phyloP scores from a whole-genome alignment of 805 yeast species.

The Trichomonascus vanleenenianus region DNA sequence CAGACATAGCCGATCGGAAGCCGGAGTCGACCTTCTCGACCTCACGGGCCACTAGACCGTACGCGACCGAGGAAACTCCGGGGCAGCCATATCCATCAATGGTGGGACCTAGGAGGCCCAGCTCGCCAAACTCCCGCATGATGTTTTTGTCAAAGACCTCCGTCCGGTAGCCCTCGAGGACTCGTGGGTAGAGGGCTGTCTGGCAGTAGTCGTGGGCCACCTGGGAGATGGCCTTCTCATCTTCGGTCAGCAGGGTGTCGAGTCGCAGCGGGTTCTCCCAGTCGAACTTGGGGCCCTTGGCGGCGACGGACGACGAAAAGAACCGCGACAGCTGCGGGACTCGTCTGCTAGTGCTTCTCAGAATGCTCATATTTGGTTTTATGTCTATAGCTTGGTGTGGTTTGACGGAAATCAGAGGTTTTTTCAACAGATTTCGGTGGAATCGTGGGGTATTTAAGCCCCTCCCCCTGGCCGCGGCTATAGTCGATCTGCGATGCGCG shows the following conservation, averaged over 20 bases:
- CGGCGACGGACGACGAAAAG: no score
- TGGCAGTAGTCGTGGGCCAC: slow-evolving; percentile 33
- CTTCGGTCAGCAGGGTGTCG: slow-evolving; percentile 31
- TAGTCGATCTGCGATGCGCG: no score
- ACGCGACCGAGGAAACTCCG: slow-evolving; percentile 36
- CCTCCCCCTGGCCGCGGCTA: no score
- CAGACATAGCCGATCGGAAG: slow-evolving; percentile 37
- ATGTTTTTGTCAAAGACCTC: slow-evolving; percentile 30
- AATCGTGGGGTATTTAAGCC: no score
- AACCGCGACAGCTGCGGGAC: no score
- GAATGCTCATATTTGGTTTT: no score
- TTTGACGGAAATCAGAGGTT: no score
- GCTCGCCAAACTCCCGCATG: slow-evolving; percentile 35
- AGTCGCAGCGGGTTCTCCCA: slow-evolving; percentile 34
- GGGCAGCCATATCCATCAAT: slow-evolving; percentile 37
- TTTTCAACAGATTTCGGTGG: no score
- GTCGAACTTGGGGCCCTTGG: slow-evolving; percentile 20
- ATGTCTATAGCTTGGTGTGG: no score
- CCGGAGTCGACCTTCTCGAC: slow-evolving; percentile 40
- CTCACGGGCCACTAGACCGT: slow-evolving; percentile 37
- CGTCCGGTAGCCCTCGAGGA: slow-evolving; percentile 34
- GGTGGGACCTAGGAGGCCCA: slow-evolving; percentile 35
- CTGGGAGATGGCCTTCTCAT: slow-evolving; percentile 31
- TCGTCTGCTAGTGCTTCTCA: no score
- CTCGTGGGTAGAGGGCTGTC: slow-evolving; percentile 31